A percentile compares a stretch with the other conserved stretches of the same genome.
Evolutionary conservation across 768 basidiomycete species (phyloP).

Genomic region (Hirschioporus abietinus): DNA sequence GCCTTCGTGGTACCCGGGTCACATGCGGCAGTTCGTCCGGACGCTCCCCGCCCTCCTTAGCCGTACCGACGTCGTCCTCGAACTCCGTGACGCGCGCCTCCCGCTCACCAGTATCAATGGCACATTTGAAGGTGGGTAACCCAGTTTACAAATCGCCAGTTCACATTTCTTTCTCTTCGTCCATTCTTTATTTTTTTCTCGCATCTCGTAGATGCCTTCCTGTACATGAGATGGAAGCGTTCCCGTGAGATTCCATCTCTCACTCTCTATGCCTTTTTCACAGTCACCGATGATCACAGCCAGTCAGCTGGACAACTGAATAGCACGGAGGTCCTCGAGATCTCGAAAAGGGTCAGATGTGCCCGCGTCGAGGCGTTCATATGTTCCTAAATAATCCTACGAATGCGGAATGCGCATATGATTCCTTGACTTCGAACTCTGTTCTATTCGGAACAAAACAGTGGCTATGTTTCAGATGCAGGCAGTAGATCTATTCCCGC

Average conservation of each 20-base stretch:
- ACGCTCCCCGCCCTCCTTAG: slow-evolving; percentile 71
- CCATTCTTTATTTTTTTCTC: background rate
- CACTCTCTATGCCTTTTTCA: background rate
- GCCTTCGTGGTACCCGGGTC: slow-evolving; percentile 94
- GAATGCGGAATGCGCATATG: background rate
- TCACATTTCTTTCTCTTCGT: background rate
- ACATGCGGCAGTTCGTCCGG: slow-evolving; percentile 86
- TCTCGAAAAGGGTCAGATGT: background rate
- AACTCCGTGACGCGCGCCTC: slow-evolving; percentile 88
- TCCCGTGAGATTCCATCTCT: background rate
- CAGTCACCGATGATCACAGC: background rate
- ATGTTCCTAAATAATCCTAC: background rate
- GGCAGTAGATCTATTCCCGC: background rate
- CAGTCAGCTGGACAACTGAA: background rate
- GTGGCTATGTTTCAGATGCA: background rate
- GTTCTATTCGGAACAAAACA: background rate
- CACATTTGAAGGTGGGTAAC: slow-evolving; percentile 69
- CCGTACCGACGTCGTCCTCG: slow-evolving; percentile 87
- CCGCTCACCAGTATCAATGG: slow-evolving; percentile 93
- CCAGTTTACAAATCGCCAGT: background rate
- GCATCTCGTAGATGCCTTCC: background rate
- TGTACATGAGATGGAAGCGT: background rate
- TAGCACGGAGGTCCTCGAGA: background rate
- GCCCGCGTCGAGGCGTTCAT: slow-evolving; percentile 7
- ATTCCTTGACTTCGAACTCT: background rate